Evolutionary conservation across 2,329 filamentous ascomycete genomes (phyloP).

Genomic region (Claviceps maximensis): DNA sequence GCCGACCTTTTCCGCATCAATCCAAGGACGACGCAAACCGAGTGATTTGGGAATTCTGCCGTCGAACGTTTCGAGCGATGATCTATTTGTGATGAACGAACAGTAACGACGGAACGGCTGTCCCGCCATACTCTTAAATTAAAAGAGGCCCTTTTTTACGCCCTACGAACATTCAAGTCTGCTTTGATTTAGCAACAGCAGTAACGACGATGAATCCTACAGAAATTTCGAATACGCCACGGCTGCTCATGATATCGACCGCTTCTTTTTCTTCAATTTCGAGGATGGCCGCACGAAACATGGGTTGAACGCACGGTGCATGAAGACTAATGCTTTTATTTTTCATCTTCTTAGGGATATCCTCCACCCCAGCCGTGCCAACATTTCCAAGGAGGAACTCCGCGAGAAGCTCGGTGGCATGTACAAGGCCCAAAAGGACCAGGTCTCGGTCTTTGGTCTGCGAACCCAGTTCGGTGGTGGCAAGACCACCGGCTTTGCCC

Average conservation of each 20-base stretch:
- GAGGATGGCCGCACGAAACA: background rate
- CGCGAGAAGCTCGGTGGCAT: constrained; percentile 84
- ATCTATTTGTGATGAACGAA: background rate
- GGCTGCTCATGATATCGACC: constrained; percentile 4
- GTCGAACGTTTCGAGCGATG: background rate
- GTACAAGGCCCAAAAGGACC: constrained; percentile 97
- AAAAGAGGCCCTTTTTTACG: background rate
- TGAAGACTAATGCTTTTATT: constrained; percentile 8
- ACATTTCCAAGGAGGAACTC: constrained; percentile 99
- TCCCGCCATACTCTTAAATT: background rate
- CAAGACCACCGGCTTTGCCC: constrained; percentile 98
- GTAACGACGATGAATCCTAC: background rate
- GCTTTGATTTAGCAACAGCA: too few species aligned
- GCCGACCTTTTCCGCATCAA: background rate
- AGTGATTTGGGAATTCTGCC: background rate
- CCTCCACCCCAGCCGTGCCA: constrained; percentile 95
- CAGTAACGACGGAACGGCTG: background rate
- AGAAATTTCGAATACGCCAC: background rate
- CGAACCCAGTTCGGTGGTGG: constrained; percentile 98
- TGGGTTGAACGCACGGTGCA: background rate
- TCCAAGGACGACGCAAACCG: background rate
- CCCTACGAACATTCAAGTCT: too few species aligned
- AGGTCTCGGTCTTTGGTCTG: constrained; percentile 96
- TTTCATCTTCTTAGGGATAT: constrained; percentile 58
- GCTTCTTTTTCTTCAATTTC: background rate